Evolutionary conservation across 1,284 basidiomycete species (phyloP), one percentile per base, ranked within the genome.

Genomic region (Boletus mariae): DNA sequence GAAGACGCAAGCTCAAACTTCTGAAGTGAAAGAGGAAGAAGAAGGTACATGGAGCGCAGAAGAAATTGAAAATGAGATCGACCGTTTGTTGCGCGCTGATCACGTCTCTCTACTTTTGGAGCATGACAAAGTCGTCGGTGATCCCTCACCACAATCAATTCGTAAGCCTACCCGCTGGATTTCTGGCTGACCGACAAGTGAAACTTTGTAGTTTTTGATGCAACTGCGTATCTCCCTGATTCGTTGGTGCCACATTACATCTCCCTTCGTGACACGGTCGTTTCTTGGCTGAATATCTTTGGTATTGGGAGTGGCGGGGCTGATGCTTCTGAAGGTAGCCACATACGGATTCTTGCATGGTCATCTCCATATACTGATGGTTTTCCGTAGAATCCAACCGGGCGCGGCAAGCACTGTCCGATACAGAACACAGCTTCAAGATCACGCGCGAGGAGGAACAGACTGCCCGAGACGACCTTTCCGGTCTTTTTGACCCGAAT

Each of bases 201-300:
- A 34, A 8, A 32, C 12, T 20, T 44, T 26, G 13, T 67, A 94
- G 93, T 96, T 45, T 92, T 90, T 73, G 82, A 92, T 55, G 63
- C 95, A 29, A 78, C 87, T 45, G 82, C 89, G 28, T 98, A 98
- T 72, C 77, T 99, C 35, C 97, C 96, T 3, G 94, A 97, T 54
- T 75, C 82, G 3, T 60, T 94, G 12, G 70, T 90, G 42, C 90
- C 92, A 0, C 78, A 82, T 55, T 98, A 90, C 71, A 84, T 94
- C 59, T 74, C 79, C 11, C 68, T 90, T 59, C 85, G 87, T 20
- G 80, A 87, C 53, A 72, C 75, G 1, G 53, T 94, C 4, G 67
- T 90, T 35, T 80, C 82, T 7, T 81, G 80, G 78, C 74, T 98
- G 47, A 73, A 80, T 53, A 78, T 74, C 10, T 61, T 93, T n/a